Evolutionary conservation across 1,284 basidiomycete genomes (phyloP).

Genomic region (Sanghuangporus baumii): DNA sequence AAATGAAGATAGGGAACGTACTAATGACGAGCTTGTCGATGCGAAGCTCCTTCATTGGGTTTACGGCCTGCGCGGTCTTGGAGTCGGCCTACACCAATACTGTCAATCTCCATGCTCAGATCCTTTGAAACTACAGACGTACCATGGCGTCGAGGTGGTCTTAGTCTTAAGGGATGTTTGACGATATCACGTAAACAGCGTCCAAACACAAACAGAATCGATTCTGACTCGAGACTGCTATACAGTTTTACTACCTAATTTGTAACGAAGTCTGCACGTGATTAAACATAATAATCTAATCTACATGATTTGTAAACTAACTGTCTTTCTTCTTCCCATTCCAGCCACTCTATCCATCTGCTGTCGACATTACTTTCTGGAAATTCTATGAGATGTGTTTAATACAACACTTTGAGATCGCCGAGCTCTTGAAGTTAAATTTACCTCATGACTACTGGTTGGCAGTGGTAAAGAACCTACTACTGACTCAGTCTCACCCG

Average conservation of each 20-base stretch:
- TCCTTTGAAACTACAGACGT: not conserved
- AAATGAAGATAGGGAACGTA: slow-evolving; percentile 41
- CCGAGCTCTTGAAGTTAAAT: too few species aligned
- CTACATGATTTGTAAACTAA: not conserved
- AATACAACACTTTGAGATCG: too few species aligned
- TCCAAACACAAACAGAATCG: not conserved
- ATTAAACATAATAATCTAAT: too few species aligned
- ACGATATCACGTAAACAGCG: slow-evolving; percentile 10
- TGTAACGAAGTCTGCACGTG: not conserved
- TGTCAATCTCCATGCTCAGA: not conserved
- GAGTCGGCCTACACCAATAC: slow-evolving; percentile 64
- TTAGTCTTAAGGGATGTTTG: slow-evolving; percentile 15
- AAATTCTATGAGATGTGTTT: too few species aligned
- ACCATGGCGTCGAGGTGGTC: slow-evolving; percentile 18
- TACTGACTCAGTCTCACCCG: too few species aligned
- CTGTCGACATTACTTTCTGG: not conserved
- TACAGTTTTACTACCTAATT: not conserved
- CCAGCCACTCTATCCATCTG: not conserved
- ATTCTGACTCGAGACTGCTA: not conserved
- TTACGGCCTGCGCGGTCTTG: slow-evolving; percentile 62
- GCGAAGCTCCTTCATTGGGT: slow-evolving; percentile 93
- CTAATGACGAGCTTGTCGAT: slow-evolving; percentile 99
- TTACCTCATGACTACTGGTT: too few species aligned
- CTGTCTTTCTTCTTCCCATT: not conserved
- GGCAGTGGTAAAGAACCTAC: too few species aligned